These are phyloP conservation scores for Fusarium zealandicum DNA, from an alignment of 2,329 filamentous ascomycete species.

Conservation along the genomic window DNA sequence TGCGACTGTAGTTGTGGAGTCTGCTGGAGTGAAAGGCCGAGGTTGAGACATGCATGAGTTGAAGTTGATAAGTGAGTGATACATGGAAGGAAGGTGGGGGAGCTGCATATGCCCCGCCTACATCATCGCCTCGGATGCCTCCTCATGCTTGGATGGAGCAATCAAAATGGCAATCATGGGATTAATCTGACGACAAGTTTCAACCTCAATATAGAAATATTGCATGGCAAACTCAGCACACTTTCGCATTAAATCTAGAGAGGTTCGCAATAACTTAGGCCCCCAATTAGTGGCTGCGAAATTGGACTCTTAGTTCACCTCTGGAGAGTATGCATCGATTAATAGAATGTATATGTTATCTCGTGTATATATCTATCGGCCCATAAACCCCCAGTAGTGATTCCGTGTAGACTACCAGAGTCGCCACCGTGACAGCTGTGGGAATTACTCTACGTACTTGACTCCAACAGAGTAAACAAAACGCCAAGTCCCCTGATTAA, in stretches of 20 bases:
- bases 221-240: too few species aligned
- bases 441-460: background rate
- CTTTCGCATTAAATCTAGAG: background rate
- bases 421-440: background rate
- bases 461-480: slow-evolving; percentile 2
- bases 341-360: too few species aligned
- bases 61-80: slow-evolving; percentile 16
- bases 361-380: background rate
- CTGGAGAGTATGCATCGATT: too few species aligned
- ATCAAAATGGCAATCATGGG: background rate
- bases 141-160: background rate
- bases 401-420: too few species aligned
- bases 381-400: too few species aligned
- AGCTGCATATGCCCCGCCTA: slow-evolving; percentile 31
- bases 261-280: background rate
- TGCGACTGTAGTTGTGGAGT: background rate
- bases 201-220: too few species aligned
- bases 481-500: slow-evolving; percentile 12
- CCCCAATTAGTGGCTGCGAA: too few species aligned
- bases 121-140: slow-evolving; percentile 23
- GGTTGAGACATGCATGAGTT: slow-evolving; percentile 16
- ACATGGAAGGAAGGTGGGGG: slow-evolving; percentile 33
- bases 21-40: slow-evolving; percentile 2
- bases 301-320: too few species aligned
- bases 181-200: too few species aligned